Evolutionary conservation across 2,329 filamentous ascomycete species (phyloP).

Genomic region (Bertia moriformis): DNA sequence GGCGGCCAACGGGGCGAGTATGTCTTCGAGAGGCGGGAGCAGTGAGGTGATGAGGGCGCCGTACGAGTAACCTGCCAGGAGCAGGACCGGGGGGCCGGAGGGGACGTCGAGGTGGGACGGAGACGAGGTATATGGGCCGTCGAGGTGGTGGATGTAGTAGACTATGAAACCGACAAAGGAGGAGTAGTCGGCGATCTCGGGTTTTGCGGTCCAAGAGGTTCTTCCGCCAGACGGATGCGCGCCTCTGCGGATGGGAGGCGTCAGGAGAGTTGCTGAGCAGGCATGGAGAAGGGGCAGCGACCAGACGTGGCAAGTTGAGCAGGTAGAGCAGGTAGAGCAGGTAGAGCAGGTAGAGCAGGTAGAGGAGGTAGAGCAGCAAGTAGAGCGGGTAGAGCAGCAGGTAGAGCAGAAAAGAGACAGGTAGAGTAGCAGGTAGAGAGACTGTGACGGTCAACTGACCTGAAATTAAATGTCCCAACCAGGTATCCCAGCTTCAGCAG

Average conservation of each 20-base stretch:
- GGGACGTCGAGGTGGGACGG: too few relatives aligned
- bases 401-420: background rate
- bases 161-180: conserved; percentile 70
- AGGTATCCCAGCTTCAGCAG: conserved; percentile 58
- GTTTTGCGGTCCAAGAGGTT: conserved; percentile 75
- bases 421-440: too few relatives aligned
- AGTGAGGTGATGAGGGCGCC: conserved; percentile 69
- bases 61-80: conserved; percentile 79
- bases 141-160: conserved; percentile 53
- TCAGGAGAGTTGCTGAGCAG: conserved; percentile 3
- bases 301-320: too few relatives aligned
- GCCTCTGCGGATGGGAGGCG: conserved; percentile 39
- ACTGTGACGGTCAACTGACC: conserved; percentile 33
- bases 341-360: too few relatives aligned
- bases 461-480: conserved; percentile 83
- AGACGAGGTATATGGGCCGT: conserved; percentile 8
- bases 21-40: conserved; percentile 45
- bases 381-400: background rate
- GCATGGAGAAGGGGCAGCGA: conserved; percentile 1
- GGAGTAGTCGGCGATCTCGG: conserved; percentile 70
- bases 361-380: background rate
- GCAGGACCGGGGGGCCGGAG: conserved; percentile 17
- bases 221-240: conserved; percentile 59
- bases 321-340: too few relatives aligned
- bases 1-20: conserved; percentile 43